Conservation (phyloP, 306 rosid species). For the Cucumis sativus region Cucumber_9930_V3 NC_026657.2:39570501-39571000, state of each 20-base stretch:
- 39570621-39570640: background rate
- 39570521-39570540: constrained; percentile 18
- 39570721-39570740: background rate
- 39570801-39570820: background rate
- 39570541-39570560: background rate
- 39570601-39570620: background rate
- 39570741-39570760: background rate
- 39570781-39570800: background rate
- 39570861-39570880: background rate
- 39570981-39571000: too few species aligned
- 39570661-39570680: background rate
- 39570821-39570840: background rate
- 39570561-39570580: background rate
- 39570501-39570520: constrained; percentile 15
- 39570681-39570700: background rate
- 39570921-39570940: too few species aligned
- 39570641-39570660: too few species aligned
- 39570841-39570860: background rate
- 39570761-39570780: background rate
- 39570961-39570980: too few species aligned
- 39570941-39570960: too few species aligned
- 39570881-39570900: background rate
- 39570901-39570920: background rate
- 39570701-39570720: background rate
- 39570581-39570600: background rate